Evolutionary conservation across 257 asterid species (phyloP).

Genomic region (Solanum chmielewskii): DNA sequence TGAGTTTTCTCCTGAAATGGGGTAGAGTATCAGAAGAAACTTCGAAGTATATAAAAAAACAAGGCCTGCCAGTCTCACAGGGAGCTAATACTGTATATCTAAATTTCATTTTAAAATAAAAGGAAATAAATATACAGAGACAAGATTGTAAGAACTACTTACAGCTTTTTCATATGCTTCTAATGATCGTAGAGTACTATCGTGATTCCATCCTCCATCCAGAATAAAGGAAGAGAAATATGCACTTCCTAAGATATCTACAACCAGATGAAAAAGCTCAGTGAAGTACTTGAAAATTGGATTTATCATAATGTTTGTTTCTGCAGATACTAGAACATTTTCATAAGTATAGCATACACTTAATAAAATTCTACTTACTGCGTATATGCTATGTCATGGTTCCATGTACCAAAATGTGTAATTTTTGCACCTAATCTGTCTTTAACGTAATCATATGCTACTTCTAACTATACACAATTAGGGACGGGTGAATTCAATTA

Average conservation of each 20-base stretch:
- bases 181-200: too few species aligned
- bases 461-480: background rate
- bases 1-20: conserved; percentile 66
- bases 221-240: conserved; percentile 58
- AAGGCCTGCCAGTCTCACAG: background rate
- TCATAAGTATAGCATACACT: background rate
- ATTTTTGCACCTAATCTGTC: background rate
- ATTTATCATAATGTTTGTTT: background rate
- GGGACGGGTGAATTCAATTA: background rate
- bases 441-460: background rate
- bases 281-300: background rate
- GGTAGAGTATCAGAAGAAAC: background rate
- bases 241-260: conserved; percentile 86
- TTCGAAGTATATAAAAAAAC: background rate
- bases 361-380: background rate
- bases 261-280: background rate
- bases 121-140: background rate
- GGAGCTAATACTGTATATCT: background rate
- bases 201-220: too few species aligned
- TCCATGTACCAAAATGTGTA: too few species aligned
- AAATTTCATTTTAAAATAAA: background rate
- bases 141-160: too few species aligned
- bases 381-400: background rate
- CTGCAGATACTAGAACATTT: background rate
- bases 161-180: too few species aligned